phyloP scores from a whole-genome alignment of 2,329 filamentous ascomycete genomes.

The Didymella glomerata region DNA sequence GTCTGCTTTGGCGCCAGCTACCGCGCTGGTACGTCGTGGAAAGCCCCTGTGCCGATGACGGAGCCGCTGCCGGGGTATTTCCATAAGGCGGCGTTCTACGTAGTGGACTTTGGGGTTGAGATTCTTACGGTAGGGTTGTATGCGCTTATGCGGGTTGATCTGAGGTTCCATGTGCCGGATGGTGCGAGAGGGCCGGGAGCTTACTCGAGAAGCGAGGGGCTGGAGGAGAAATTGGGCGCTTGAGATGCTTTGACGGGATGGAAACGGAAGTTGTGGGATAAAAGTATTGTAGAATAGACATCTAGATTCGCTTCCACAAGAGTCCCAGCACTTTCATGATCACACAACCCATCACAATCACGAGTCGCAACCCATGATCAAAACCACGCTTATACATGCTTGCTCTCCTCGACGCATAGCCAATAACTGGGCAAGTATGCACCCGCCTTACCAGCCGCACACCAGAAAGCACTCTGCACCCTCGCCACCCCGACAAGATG shows the following conservation, averaged over 20 bases:
- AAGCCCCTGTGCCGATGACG: slow-evolving; percentile 56
- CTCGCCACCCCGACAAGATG: too few species aligned
- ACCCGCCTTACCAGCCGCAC: too few species aligned
- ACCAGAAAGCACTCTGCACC: too few species aligned
- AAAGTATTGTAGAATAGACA: neutral
- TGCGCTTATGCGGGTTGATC: slow-evolving; percentile 73
- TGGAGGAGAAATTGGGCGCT: neutral
- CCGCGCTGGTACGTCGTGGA: slow-evolving; percentile 67
- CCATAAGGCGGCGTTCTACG: slow-evolving; percentile 75
- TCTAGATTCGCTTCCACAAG: neutral
- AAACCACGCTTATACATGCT: too few species aligned
- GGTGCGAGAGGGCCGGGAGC: slow-evolving; percentile 63
- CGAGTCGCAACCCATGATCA: too few species aligned
- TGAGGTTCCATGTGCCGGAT: slow-evolving; percentile 78
- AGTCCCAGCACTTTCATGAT: too few species aligned
- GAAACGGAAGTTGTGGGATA: neutral
- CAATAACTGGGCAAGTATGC: too few species aligned
- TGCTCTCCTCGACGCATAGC: too few species aligned
- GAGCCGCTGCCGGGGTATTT: slow-evolving; percentile 72
- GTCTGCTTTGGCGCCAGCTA: slow-evolving; percentile 75
- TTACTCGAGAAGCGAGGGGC: slow-evolving; percentile 8
- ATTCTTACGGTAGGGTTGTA: slow-evolving; percentile 73
- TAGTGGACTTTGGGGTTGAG: slow-evolving; percentile 79
- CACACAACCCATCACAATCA: too few species aligned
- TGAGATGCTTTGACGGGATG: neutral